Conservation (phyloP, 225 moss, liverwort and hornwort genomes). For the Marchantia polymorpha region DNA sequence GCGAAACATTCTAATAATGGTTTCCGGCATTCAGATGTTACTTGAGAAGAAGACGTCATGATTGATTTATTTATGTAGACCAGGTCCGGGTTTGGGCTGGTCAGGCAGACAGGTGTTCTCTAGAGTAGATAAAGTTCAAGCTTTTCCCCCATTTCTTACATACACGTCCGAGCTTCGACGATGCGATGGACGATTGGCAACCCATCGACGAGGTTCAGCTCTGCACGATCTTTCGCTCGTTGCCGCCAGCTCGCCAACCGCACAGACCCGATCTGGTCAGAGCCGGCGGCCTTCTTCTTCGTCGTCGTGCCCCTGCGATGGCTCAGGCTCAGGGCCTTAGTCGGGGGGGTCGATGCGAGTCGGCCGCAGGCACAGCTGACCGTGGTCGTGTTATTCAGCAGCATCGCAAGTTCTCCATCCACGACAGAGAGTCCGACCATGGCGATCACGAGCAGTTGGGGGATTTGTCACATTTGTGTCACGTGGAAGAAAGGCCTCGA, state of each 20-base stretch:
- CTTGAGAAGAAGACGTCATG: neutral
- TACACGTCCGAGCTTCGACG: neutral
- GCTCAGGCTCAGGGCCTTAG: neutral
- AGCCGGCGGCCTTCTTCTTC: neutral
- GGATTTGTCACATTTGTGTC: neutral
- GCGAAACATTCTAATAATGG: slow-evolving; percentile 1
- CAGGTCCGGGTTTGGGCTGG: neutral
- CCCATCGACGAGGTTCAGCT: too few species aligned
- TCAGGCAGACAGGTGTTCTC: neutral
- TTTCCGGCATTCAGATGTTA: slow-evolving; percentile 6
- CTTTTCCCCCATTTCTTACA: neutral
- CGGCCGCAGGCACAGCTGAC: neutral
- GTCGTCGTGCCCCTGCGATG: neutral
- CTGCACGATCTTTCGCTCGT: neutral
- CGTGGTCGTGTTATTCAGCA: too few species aligned
- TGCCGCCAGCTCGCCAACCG: neutral
- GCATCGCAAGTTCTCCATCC: too few species aligned
- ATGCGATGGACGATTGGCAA: neutral
- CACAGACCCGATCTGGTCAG: neutral
- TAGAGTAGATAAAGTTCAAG: neutral
- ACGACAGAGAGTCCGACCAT: neutral
- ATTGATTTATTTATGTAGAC: neutral
- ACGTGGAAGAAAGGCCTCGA: neutral
- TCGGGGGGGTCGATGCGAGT: neutral
- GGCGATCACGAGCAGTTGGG: neutral